These are phyloP conservation scores for Fusarium duplospermum DNA, from an alignment of 2,329 filamentous ascomycete species.

Conservation along the genomic window DNA sequence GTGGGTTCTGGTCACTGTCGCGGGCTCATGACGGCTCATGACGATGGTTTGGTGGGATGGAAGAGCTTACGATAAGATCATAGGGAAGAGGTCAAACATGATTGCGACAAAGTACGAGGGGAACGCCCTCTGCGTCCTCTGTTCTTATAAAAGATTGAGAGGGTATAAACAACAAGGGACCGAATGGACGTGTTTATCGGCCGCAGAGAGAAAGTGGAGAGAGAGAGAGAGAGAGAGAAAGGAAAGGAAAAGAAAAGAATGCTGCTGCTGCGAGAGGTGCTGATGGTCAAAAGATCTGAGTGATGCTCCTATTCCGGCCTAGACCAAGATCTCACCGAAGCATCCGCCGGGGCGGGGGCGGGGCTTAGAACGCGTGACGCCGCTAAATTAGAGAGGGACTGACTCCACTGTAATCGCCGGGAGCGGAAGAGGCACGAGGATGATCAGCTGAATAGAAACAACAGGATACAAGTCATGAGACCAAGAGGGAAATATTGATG, in stretches of 20 bases:
- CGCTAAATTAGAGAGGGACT: slow-evolving; percentile 9
- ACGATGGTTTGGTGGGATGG: slow-evolving; percentile 23
- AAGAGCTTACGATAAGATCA: slow-evolving; percentile 77
- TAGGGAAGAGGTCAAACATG: slow-evolving; percentile 84
- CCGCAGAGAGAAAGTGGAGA: not conserved
- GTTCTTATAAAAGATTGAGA: not conserved
- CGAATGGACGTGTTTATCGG: not conserved
- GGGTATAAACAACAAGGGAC: not conserved
- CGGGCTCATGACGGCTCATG: slow-evolving; percentile 35
- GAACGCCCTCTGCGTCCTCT: not conserved
- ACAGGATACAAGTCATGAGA: not conserved
- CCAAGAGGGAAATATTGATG: not conserved
- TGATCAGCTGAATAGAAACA: slow-evolving; percentile 29
- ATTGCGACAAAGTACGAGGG: slow-evolving; percentile 39
- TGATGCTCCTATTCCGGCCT: slow-evolving; percentile 3
- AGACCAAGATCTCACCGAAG: slow-evolving; percentile 30
- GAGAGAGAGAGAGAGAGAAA: not conserved
- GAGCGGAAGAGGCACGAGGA: not conserved
- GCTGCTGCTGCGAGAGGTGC: not conserved
- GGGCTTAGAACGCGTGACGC: slow-evolving; percentile 18
- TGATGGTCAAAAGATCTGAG: slow-evolving; percentile 14
- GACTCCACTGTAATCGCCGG: slow-evolving; percentile 6
- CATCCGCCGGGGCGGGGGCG: slow-evolving; percentile 38
- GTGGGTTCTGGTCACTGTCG: not conserved
- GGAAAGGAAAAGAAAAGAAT: not conserved